Conservation (phyloP, 768 basidiomycete species). For the Mycena epipterygia region DNA sequence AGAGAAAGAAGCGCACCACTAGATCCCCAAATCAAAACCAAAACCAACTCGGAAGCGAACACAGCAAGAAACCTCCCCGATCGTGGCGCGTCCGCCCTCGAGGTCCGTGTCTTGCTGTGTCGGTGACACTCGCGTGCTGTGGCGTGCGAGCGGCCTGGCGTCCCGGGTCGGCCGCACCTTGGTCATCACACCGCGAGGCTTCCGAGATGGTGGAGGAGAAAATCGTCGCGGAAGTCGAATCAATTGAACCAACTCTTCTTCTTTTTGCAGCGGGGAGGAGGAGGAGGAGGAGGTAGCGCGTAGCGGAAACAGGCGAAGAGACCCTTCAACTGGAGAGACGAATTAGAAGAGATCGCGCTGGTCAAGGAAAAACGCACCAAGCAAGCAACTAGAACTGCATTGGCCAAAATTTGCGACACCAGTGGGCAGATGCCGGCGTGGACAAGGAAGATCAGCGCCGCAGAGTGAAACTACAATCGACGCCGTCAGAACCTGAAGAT, state of each 20-base stretch:
- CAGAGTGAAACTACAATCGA: not conserved
- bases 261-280: not conserved
- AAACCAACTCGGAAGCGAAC: slow-evolving; percentile 4
- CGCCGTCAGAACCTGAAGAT: not conserved
- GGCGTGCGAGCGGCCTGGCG: not conserved
- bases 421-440: not conserved
- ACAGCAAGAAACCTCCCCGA: slow-evolving; percentile 9
- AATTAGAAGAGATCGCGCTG: not conserved
- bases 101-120: slow-evolving; percentile 10
- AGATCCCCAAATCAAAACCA: not conserved
- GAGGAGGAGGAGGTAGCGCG: not conserved
- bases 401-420: not conserved
- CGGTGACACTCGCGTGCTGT: not conserved
- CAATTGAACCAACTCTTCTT: not conserved
- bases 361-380: not conserved
- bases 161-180: not conserved
- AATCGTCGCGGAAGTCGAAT: not conserved
- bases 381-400: not conserved
- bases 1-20: not conserved
- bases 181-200: not conserved
- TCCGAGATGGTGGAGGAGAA: not conserved
- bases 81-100: slow-evolving; percentile 26
- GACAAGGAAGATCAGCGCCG: not conserved
- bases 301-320: too few species aligned
- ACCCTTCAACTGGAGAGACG: too few species aligned